Base-by-base conservation (phyloP, 1,139 yeast species). In the Taiozyma sp. region DNA sequence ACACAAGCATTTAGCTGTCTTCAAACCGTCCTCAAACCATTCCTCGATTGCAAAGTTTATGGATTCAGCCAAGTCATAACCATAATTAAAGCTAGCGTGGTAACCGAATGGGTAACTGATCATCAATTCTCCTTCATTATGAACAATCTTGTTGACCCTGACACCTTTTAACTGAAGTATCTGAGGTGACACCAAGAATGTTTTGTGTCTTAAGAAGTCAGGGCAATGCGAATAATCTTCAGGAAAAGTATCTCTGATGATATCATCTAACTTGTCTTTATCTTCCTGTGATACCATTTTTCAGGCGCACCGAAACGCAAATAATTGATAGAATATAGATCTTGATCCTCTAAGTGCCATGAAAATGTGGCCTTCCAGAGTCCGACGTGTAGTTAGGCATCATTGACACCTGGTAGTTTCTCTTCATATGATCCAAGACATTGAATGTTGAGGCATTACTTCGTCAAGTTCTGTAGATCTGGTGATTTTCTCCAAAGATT, bases 291-390 rank as follows among this genome's bases (percentile, higher is more conserved):
- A 65, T 89, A 89, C 96, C 96, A 89, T 62, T 88, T 96, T 62
- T 89, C 89, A 1, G 96, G 96, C 0, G 96, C 95, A 0, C 96
- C 96, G 64, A 89, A 89, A 66, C 89, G 96, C 30, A 88, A 68
- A 60, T 87, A 89, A 65, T 89, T 89, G 61, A 89, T 89, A 7
- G 93, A 86, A 58, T 87, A 87, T 44, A 89, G 72, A 65, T 89
- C 96, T 70, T 89, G 95, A 65, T 89, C 96, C 63, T 89, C 96
- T 51, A 88, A 71, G 65, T 89, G 96, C 96, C 96, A 89, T 2
- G 96, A 83, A 68, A 89, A 89, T 0, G 95, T 81, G 1, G 96
- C 89, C 65, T 89, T 89, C 96, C 96, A 89, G 59, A 88, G 71
- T 0, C 96, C 96, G 47, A 95, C 95, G 63, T 89, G 89, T 14